Conservation (phyloP, 257 asterid species). For the Penstemon davidsonii region DNA sequence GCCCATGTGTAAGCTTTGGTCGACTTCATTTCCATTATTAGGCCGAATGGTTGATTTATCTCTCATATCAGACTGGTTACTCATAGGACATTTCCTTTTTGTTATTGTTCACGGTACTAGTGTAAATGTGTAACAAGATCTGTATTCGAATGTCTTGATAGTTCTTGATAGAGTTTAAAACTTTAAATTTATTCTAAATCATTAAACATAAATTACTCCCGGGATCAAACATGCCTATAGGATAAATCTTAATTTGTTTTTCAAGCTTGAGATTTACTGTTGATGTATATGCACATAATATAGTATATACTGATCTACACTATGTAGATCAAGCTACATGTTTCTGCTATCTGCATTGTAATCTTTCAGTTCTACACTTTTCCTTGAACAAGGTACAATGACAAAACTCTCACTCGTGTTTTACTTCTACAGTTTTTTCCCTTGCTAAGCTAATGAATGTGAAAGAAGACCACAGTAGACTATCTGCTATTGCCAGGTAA, state of each 20-base stretch:
- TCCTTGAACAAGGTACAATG: neutral
- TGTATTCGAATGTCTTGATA: neutral
- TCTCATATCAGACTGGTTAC: neutral
- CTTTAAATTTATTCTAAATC: neutral
- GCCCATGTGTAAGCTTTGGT: neutral
- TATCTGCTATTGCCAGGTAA: slow-evolving; percentile 97
- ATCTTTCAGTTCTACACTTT: neutral
- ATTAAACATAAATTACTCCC: neutral
- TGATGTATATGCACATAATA: no score
- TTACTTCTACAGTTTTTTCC: slow-evolving; percentile 65
- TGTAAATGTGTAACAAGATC: neutral
- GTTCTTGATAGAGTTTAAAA: neutral
- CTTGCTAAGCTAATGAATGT: slow-evolving; percentile 96
- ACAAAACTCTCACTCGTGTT: neutral
- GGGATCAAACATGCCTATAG: neutral
- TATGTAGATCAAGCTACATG: slow-evolving; percentile 3
- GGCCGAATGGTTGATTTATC: neutral
- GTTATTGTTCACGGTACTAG: neutral
- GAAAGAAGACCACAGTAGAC: slow-evolving; percentile 80
- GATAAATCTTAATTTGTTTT: neutral
- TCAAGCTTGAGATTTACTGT: neutral
- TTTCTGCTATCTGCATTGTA: slow-evolving; percentile 14
- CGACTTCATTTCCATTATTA: neutral
- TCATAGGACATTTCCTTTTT: neutral
- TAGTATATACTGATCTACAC: neutral